Evolutionary conservation across 1,139 yeast genomes (phyloP).

Genomic region (Candida smagusa): DNA sequence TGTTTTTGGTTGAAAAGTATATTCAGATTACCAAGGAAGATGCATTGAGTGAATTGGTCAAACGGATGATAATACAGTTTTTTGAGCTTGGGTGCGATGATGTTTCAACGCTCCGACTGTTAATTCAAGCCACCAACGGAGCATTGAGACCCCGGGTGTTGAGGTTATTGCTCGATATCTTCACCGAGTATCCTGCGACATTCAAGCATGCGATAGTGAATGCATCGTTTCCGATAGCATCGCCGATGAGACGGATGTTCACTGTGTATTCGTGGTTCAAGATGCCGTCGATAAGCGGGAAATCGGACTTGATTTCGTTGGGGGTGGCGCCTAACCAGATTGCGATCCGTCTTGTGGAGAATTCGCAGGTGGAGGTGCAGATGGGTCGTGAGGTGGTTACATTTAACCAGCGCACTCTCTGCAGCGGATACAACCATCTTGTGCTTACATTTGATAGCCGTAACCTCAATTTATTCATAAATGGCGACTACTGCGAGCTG

Average conservation of each 20-base stretch:
- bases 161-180: constrained; percentile 21
- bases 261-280: constrained; percentile 40
- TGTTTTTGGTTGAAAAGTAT: constrained; percentile 17
- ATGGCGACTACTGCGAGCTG: constrained; percentile 45
- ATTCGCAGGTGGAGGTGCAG: constrained; percentile 32
- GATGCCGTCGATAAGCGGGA: background rate
- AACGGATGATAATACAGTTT: constrained; percentile 23
- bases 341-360: constrained; percentile 27
- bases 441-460: constrained; percentile 37
- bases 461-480: constrained; percentile 36
- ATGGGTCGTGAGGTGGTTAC: constrained; percentile 16
- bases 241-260: constrained; percentile 10
- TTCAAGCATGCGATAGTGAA: constrained; percentile 32
- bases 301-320: background rate
- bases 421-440: constrained; percentile 27
- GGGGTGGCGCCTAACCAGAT: constrained; percentile 17
- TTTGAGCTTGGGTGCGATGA: constrained; percentile 36
- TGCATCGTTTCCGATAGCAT: constrained; percentile 13
- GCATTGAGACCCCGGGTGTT: background rate
- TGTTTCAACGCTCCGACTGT: background rate
- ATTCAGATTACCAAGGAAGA: constrained; percentile 5
- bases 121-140: background rate
- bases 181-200: constrained; percentile 24
- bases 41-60: constrained; percentile 16
- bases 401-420: constrained; percentile 1